Conservation (phyloP, 140 eudicot species). For the Flaveria floridana region DNA sequence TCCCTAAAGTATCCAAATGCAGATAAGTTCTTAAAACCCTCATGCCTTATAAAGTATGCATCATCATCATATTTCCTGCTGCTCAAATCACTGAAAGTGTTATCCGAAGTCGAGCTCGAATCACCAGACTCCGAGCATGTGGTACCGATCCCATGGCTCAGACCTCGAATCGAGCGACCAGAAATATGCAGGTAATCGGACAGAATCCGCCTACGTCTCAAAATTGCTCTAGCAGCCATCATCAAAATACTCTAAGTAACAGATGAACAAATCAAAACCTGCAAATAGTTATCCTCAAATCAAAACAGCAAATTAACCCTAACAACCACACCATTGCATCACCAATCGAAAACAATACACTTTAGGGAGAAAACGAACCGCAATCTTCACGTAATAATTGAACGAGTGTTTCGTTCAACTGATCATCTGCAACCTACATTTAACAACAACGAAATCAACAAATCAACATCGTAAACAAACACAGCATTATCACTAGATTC, state of each 20-base stretch:
- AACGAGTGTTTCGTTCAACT: background rate
- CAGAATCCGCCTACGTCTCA: conserved; percentile 57
- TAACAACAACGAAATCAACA: background rate
- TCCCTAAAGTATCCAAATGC: conserved; percentile 40
- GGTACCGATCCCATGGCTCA: conserved; percentile 44
- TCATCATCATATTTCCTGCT: conserved; percentile 33
- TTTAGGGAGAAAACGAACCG: conserved; percentile 19
- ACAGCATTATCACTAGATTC: conserved; percentile 12
- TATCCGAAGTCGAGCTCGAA: conserved; percentile 38
- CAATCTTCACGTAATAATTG: conserved; percentile 10
- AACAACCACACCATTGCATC: background rate
- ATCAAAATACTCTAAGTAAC: conserved; percentile 24
- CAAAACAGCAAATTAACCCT: background rate
- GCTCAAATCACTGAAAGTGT: conserved; percentile 6
- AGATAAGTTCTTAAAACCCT: conserved; percentile 32
- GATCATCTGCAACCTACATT: conserved; percentile 28
- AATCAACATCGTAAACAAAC: conserved; percentile 3
- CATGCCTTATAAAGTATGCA: conserved; percentile 27
- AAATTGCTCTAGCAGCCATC: conserved; percentile 76
- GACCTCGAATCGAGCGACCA: conserved; percentile 48
- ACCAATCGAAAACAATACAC: background rate
- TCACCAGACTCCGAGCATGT: conserved; percentile 37
- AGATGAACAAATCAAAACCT: conserved; percentile 15
- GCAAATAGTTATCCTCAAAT: background rate
- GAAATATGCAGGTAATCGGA: conserved; percentile 49